These are phyloP conservation scores for Poronia punctata DNA, from an alignment of 495 filamentous ascomycete species.

Conservation along the genomic window DNA sequence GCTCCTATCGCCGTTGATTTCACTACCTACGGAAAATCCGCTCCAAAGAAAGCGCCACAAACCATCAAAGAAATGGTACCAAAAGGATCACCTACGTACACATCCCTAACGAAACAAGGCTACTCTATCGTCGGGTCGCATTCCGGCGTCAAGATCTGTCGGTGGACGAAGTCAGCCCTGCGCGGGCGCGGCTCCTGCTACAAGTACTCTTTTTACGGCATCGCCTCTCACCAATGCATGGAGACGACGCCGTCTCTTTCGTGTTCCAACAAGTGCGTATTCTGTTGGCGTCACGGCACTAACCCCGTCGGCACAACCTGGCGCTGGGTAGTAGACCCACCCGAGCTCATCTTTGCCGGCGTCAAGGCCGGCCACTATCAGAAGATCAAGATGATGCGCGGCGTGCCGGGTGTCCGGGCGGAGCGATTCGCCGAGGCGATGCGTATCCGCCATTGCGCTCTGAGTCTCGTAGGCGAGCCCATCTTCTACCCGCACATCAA, in stretches of 20 bases:
- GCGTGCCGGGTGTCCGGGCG: slow-evolving; percentile 84
- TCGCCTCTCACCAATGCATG: slow-evolving; percentile 94
- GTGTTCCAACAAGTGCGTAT: slow-evolving; percentile 97
- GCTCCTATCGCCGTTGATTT: slow-evolving; percentile 76
- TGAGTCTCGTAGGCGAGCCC: slow-evolving; percentile 87
- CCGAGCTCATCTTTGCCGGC: slow-evolving; percentile 79
- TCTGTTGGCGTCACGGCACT: slow-evolving; percentile 97
- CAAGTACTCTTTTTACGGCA: slow-evolving; percentile 95
- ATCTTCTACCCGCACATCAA: slow-evolving; percentile 99
- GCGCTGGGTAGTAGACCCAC: slow-evolving; percentile 91
- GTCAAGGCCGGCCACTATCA: slow-evolving; percentile 88
- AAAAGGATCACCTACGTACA: slow-evolving; percentile 77
- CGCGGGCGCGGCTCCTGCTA: slow-evolving; percentile 93
- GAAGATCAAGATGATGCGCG: slow-evolving; percentile 95
- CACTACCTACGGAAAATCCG: slow-evolving; percentile 55
- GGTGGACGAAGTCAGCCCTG: slow-evolving; percentile 97
- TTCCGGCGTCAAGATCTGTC: slow-evolving; percentile 94
- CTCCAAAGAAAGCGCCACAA: slow-evolving; percentile 35
- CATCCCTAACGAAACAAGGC: slow-evolving; percentile 87
- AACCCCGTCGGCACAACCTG: slow-evolving; percentile 95
- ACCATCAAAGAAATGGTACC: slow-evolving; percentile 87
- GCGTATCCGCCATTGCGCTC: slow-evolving; percentile 84
- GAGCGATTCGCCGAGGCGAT: slow-evolving; percentile 91
- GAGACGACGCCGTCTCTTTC: slow-evolving; percentile 92
- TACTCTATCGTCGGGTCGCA: slow-evolving; percentile 93